phyloP scores from a whole-genome alignment of 371 early-diverging fungal genomes.

The Umbelopsis sp. region DNA sequence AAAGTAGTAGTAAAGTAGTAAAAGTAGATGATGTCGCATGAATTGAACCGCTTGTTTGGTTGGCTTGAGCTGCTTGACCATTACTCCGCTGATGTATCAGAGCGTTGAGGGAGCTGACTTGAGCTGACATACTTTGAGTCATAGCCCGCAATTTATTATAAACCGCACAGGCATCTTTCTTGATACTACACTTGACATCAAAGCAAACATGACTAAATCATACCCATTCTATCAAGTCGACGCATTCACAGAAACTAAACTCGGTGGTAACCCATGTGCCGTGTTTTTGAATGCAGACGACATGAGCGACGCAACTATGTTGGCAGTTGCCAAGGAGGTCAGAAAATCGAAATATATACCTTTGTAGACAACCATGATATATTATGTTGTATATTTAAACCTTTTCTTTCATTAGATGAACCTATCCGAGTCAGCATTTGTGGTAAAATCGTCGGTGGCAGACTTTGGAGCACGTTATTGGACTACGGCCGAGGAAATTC shows the following conservation, averaged over 20 bases:
- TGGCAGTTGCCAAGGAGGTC: slow-evolving; percentile 17
- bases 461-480: slow-evolving; percentile 20
- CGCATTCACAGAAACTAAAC: slow-evolving; percentile 17
- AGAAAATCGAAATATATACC: too few species aligned
- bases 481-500: slow-evolving; percentile 19
- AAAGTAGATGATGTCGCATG: not conserved
- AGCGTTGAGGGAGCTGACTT: too few species aligned
- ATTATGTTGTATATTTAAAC: too few species aligned
- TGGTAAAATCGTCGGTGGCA: slow-evolving; percentile 1
- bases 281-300: slow-evolving; percentile 22
- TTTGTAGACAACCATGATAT: too few species aligned
- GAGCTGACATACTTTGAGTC: too few species aligned
- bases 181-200: not conserved
- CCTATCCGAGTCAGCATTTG: slow-evolving; percentile 19
- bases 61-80: too few species aligned
- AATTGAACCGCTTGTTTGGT: too few species aligned
- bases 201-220: not conserved
- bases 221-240: slow-evolving; percentile 23
- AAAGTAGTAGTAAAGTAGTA: too few species aligned
- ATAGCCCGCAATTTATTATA: too few species aligned
- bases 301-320: slow-evolving; percentile 17
- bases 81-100: too few species aligned
- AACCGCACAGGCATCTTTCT: not conserved
- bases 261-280: slow-evolving; percentile 20
- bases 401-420: slow-evolving; percentile 6